Percentiles rank a stretch among this genome's conserved stretches.
These are phyloP conservation scores for Zygoascus ofunaensis DNA, from an alignment of 805 yeast genomes.

Conservation along the genomic window DNA sequence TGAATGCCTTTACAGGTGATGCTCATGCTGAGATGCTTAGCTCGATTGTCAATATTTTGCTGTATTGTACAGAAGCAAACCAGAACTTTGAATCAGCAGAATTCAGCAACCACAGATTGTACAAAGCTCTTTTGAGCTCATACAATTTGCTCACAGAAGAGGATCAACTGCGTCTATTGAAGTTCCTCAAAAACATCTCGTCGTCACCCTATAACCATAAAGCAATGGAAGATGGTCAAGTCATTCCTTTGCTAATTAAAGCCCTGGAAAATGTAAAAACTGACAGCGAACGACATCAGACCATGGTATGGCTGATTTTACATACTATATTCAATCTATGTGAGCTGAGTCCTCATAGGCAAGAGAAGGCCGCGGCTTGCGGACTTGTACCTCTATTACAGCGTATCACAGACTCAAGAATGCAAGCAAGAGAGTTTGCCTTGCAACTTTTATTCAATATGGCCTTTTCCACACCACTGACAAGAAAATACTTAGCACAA, in stretches of 20 bases:
- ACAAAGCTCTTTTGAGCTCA: slow-evolving; percentile 28
- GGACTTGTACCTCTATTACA: slow-evolving; percentile 42
- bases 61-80: slow-evolving; percentile 29
- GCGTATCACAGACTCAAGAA: slow-evolving; percentile 33
- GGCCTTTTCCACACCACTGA: slow-evolving; percentile 37
- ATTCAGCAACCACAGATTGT: slow-evolving; percentile 24
- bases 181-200: slow-evolving; percentile 32
- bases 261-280: slow-evolving; percentile 20
- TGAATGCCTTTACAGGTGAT: slow-evolving; percentile 10
- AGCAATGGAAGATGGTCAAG: slow-evolving; percentile 28
- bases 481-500: slow-evolving; percentile 32
- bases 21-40: slow-evolving; percentile 20
- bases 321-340: slow-evolving; percentile 46
- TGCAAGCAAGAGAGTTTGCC: slow-evolving; percentile 40
- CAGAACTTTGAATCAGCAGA: slow-evolving; percentile 29
- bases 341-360: slow-evolving; percentile 38
- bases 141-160: slow-evolving; percentile 18
- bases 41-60: slow-evolving; percentile 33
- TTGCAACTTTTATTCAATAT: slow-evolving; percentile 46
- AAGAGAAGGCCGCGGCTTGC: slow-evolving; percentile 36
- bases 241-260: slow-evolving; percentile 37
- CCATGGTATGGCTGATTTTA: slow-evolving; percentile 36
- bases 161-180: slow-evolving; percentile 36
- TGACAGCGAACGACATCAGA: slow-evolving; percentile 25
- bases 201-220: slow-evolving; percentile 22